Evolutionary conservation across 2,329 filamentous ascomycete species (phyloP).

Genomic region (Fusarium pseudonygamai): DNA sequence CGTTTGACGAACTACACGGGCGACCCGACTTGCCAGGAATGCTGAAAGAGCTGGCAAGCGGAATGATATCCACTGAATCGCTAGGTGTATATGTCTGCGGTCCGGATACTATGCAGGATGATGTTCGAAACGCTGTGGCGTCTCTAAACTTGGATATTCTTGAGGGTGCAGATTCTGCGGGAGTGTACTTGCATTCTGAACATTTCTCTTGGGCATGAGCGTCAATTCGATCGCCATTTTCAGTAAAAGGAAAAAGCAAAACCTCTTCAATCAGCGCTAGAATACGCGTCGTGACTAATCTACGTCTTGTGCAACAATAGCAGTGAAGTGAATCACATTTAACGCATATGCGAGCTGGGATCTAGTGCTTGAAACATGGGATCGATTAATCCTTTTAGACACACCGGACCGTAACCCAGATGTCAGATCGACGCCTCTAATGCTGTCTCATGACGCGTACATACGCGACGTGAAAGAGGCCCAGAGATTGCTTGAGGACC

Average conservation of each 20-base stretch:
- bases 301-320: background rate
- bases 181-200: background rate
- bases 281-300: background rate
- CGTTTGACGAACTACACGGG: background rate
- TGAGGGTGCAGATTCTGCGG: background rate
- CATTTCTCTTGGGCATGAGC: background rate
- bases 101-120: background rate
- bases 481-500: background rate
- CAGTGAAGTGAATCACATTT: background rate
- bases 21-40: background rate
- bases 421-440: rapidly evolving
- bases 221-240: rapidly evolving
- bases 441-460: background rate
- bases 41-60: background rate
- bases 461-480: background rate
- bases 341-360: background rate
- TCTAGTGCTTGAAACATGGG: background rate
- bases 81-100: background rate
- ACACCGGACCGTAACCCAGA: background rate
- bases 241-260: background rate
- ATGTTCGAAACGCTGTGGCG: background rate
- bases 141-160: background rate
- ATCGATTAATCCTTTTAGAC: background rate
- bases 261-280: background rate
- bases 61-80: background rate